These are phyloP conservation scores for Paramecium sexaurelia DNA, from an alignment of 73 alveolate species.

Conservation along the genomic window DNA sequence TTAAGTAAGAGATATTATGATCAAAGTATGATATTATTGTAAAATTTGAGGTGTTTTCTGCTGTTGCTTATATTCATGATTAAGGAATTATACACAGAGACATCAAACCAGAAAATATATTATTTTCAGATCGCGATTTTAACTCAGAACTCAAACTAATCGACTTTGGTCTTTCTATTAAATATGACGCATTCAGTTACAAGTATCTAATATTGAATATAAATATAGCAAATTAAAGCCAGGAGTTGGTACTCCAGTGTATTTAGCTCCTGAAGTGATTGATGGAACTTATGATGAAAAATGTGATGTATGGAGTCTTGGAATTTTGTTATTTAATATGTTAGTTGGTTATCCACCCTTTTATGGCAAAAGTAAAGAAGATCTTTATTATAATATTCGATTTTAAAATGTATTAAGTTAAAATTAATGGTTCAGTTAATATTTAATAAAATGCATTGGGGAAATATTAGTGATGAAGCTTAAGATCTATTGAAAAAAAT, in stretches of 20 bases:
- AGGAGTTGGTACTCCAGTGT: constrained; percentile 38
- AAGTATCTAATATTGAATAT: background rate
- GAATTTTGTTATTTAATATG: constrained; percentile 40
- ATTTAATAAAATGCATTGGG: constrained; percentile 37
- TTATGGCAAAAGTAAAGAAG: background rate
- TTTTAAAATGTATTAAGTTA: background rate
- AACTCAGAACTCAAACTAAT: background rate
- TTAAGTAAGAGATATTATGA: background rate
- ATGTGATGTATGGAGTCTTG: constrained; percentile 73
- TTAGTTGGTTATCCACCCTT: constrained; percentile 48
- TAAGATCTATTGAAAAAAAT: constrained; percentile 85
- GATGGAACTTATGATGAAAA: background rate
- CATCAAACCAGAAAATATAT: background rate
- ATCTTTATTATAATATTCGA: background rate
- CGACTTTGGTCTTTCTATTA: background rate
- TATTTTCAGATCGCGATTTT: background rate
- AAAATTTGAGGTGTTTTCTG: background rate
- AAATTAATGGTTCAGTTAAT: background rate
- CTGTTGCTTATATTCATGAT: constrained; percentile 43
- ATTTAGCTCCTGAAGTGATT: constrained; percentile 63
- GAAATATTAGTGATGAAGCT: constrained; percentile 77
- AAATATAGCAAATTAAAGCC: background rate
- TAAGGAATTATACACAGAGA: constrained; percentile 41
- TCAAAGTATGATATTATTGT: background rate
- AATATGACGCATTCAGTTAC: background rate